Evolutionary conservation across 1,139 yeast genomes (phyloP).

Genomic region (Pichia sp.): DNA sequence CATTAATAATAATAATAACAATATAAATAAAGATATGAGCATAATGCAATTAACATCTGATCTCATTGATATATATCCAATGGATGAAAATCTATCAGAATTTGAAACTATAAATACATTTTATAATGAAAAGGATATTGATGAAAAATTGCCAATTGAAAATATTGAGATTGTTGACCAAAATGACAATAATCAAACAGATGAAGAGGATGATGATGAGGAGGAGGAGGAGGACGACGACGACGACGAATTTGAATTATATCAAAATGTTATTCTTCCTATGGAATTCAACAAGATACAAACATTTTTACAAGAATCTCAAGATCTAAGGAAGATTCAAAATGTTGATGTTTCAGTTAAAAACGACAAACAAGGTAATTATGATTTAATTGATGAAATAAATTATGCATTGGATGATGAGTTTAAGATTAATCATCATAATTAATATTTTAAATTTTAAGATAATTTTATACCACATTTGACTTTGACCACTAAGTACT

Average conservation of each 20-base stretch:
- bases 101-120: not conserved
- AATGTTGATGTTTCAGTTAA: constrained; percentile 8
- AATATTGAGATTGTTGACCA: not conserved
- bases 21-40: not conserved
- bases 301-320: constrained; percentile 6
- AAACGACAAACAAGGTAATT: constrained; percentile 1
- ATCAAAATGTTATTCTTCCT: constrained; percentile 10
- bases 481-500: not conserved
- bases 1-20: too few relatives aligned
- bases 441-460: constrained; percentile 5
- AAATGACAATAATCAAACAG: not conserved
- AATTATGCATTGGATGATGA: constrained; percentile 25
- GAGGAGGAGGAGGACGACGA: constrained; percentile 6
- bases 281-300: constrained; percentile 9
- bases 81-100: not conserved
- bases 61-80: constrained; percentile 1
- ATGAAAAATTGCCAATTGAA: not conserved
- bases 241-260: constrained; percentile 8
- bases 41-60: constrained; percentile 5
- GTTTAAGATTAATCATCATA: constrained; percentile 4
- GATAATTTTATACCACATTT: not conserved
- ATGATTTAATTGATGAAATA: constrained; percentile 20
- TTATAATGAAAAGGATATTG: not conserved
- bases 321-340: constrained; percentile 3
- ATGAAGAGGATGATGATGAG: constrained; percentile 1